Evolutionary conservation across 2,329 filamentous ascomycete genomes (phyloP).

Genomic region (Mariannaea sp.): DNA sequence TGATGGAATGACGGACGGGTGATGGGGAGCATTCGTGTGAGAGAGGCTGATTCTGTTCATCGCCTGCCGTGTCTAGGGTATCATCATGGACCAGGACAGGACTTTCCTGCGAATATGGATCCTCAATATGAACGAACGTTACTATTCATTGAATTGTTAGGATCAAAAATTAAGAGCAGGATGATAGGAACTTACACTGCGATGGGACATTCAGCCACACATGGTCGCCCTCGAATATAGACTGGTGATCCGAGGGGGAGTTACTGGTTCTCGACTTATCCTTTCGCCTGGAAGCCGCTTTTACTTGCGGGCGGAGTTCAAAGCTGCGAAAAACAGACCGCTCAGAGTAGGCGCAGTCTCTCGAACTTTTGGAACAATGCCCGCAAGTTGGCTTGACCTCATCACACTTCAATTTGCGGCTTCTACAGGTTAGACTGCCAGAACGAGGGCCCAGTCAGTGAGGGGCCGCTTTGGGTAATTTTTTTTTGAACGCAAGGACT

Average conservation of each 20-base stretch:
- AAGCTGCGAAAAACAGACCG: slow-evolving; percentile 28
- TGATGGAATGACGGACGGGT: background rate
- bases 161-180: accelerated
- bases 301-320: background rate
- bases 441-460: slow-evolving; percentile 2
- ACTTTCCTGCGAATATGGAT: slow-evolving; percentile 10
- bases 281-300: slow-evolving; percentile 1
- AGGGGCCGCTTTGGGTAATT: background rate
- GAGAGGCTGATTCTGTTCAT: background rate
- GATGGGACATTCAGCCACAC: slow-evolving; percentile 28
- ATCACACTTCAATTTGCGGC: slow-evolving; percentile 37
- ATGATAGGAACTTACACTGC: slow-evolving; percentile 17
- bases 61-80: background rate
- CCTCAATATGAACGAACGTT: slow-evolving; percentile 23
- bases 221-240: slow-evolving; percentile 18
- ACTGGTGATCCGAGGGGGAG: background rate
- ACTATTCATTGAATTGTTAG: slow-evolving; percentile 5
- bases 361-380: slow-evolving; percentile 24
- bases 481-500: background rate
- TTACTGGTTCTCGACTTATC: background rate
- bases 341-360: slow-evolving; percentile 24
- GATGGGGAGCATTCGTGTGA: background rate
- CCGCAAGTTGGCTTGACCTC: slow-evolving; percentile 31
- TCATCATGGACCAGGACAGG: background rate
- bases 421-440: slow-evolving; percentile 29